Percentiles rank a stretch among this genome's conserved stretches.
Evolutionary conservation across 2,329 filamentous ascomycete genomes (phyloP).

Genomic region (Sordariomycetes sp.): DNA sequence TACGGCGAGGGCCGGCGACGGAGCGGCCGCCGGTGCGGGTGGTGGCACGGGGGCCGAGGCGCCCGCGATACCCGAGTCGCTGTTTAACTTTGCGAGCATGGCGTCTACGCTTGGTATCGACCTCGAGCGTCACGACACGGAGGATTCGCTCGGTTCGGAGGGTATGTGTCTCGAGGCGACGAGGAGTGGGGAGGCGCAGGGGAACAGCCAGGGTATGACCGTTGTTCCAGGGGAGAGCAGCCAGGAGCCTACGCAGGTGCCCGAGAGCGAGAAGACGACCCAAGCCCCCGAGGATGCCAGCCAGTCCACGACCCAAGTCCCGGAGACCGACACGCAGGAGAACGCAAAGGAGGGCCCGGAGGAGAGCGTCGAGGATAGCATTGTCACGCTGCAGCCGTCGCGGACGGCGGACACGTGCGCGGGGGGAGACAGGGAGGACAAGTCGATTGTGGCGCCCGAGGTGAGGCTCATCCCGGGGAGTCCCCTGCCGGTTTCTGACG

Average conservation of each 20-base stretch:
- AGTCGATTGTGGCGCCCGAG: conserved; percentile 20
- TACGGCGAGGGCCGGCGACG: conserved; percentile 13
- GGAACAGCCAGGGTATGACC: conserved; percentile 21
- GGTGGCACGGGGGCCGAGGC: conserved; percentile 40
- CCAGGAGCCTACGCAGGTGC: conserved; percentile 2
- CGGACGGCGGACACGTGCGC: conserved; percentile 4
- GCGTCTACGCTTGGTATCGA: conserved; percentile 68
- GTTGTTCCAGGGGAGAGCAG: conserved; percentile 6
- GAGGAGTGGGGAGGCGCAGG: conserved; percentile 8
- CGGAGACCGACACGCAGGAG: too few species aligned
- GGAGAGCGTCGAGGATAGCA: conserved; percentile 9
- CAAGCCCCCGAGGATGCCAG: too few species aligned
- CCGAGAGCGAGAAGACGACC: too few species aligned
- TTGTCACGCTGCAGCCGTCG: conserved; percentile 5
- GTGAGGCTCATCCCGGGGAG: conserved; percentile 37
- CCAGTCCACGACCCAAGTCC: too few species aligned
- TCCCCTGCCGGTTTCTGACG: conserved; percentile 20
- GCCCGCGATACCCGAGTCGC: conserved; percentile 42
- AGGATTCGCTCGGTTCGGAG: background rate
- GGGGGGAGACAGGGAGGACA: conserved; percentile 7
- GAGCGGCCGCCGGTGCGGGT: conserved; percentile 31
- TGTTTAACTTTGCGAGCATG: conserved; percentile 86
- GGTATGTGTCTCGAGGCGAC: conserved; percentile 8
- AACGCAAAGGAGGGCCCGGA: too few species aligned
- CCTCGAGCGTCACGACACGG: conserved; percentile 21